phyloP scores from a whole-genome alignment of 306 rosid species.

The Canavalia gladiata region DNA sequence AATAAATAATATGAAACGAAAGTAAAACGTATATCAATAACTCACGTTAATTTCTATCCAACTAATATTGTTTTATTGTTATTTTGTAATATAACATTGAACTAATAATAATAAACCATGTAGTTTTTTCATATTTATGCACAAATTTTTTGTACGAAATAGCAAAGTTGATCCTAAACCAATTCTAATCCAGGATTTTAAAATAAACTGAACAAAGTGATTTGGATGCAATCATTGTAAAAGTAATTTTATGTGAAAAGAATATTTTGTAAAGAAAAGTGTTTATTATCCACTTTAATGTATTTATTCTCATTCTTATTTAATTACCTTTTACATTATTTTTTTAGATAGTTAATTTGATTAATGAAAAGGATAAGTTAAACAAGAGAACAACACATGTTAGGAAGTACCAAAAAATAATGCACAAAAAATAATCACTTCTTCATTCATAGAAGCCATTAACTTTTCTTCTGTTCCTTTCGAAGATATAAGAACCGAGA shows the following conservation, averaged over 20 bases:
- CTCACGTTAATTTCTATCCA: too few relatives aligned
- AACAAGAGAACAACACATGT: background rate
- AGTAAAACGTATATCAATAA: too few relatives aligned
- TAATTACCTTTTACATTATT: background rate
- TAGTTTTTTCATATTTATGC: too few relatives aligned
- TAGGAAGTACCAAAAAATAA: background rate
- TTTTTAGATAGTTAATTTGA: slow-evolving; percentile 9
- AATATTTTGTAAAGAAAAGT: background rate
- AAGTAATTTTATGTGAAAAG: background rate
- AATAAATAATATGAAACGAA: too few relatives aligned
- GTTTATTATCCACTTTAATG: background rate
- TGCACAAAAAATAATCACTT: background rate
- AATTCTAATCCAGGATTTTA: too few relatives aligned
- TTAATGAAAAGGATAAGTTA: background rate
- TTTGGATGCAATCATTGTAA: slow-evolving; percentile 41
- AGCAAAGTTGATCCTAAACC: too few relatives aligned
- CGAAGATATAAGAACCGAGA: slow-evolving; percentile 27
- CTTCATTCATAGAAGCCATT: slow-evolving; percentile 22
- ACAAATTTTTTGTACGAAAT: too few relatives aligned
- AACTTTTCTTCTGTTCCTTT: slow-evolving; percentile 36
- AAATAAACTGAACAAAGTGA: too few relatives aligned
- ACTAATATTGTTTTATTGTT: too few relatives aligned
- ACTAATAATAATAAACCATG: too few relatives aligned
- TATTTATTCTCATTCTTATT: background rate
- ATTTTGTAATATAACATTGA: too few relatives aligned